A percentile compares a stretch with the other conserved stretches of the same genome.
Evolutionary conservation across 2,329 filamentous ascomycete species (phyloP).

Genomic region (Fusarium sp.): DNA sequence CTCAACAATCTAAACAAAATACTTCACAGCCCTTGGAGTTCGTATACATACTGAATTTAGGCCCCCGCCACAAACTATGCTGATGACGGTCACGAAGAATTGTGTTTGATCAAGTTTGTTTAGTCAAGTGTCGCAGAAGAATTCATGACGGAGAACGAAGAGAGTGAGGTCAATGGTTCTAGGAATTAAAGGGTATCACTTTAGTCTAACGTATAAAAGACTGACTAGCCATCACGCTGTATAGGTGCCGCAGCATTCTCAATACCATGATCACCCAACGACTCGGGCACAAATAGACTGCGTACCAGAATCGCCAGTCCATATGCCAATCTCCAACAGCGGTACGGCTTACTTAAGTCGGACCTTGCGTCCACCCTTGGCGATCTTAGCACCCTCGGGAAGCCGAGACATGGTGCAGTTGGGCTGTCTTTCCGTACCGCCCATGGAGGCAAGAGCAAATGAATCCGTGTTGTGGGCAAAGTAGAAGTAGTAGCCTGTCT

Average conservation of each 20-base stretch:
- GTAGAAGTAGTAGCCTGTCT: conserved; percentile 83
- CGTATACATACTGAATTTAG: no score
- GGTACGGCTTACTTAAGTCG: conserved; percentile 49
- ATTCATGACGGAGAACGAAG: neutral
- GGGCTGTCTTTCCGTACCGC: conserved; percentile 80
- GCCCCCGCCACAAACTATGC: no score
- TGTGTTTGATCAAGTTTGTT: neutral
- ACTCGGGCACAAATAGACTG: neutral
- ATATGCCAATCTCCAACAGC: conserved; percentile 4
- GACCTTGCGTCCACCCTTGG: conserved; percentile 69
- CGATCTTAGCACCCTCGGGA: conserved; percentile 66
- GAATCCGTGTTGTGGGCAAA: conserved; percentile 97
- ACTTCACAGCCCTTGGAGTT: neutral
- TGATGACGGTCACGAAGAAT: no score
- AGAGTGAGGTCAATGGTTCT: conserved; percentile 22
- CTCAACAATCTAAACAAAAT: conserved; percentile 13
- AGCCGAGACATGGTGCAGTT: conserved; percentile 91
- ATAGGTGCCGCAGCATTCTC: neutral
- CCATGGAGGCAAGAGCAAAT: conserved; percentile 90
- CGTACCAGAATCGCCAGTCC: neutral
- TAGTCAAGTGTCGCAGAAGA: neutral
- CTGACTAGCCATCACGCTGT: conserved; percentile 1
- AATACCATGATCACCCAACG: neutral
- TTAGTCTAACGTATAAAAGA: conserved; percentile 33
- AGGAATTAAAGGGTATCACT: conserved; percentile 50